Evolutionary conservation across 2,329 filamentous ascomycete species (phyloP).

Genomic region (Ascochyta viciae-villosae): DNA sequence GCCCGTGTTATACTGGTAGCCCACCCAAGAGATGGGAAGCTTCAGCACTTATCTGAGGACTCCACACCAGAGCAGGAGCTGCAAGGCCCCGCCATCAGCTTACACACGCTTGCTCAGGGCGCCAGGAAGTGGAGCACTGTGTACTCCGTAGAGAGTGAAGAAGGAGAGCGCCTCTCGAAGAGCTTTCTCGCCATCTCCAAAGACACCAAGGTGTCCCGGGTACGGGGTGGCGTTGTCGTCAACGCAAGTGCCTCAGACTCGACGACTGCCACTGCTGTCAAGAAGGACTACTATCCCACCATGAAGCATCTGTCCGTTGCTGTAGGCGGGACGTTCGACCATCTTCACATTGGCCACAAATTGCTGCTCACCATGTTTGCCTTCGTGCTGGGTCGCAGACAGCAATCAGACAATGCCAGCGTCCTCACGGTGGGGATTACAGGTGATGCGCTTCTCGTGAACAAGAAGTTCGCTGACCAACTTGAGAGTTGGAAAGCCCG

Average conservation of each 20-base stretch:
- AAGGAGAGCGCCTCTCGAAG: slow-evolving; percentile 65
- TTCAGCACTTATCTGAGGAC: slow-evolving; percentile 28
- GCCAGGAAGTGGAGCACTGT: slow-evolving; percentile 68
- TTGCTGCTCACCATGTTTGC: slow-evolving; percentile 89
- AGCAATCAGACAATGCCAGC: slow-evolving; percentile 45
- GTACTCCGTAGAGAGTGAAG: slow-evolving; percentile 71
- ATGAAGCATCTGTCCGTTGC: slow-evolving; percentile 69
- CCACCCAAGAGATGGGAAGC: slow-evolving; percentile 53
- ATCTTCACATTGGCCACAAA: slow-evolving; percentile 94
- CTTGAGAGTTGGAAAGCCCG: slow-evolving; percentile 82
- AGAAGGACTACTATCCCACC: slow-evolving; percentile 5
- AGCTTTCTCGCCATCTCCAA: slow-evolving; percentile 50
- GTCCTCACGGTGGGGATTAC: slow-evolving; percentile 85
- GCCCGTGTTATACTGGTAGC: slow-evolving; percentile 76
- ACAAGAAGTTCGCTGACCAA: slow-evolving; percentile 85
- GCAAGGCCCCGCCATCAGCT: slow-evolving; percentile 59
- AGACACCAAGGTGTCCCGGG: slow-evolving; percentile 39
- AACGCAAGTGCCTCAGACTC: neutral
- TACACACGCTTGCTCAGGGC: slow-evolving; percentile 56
- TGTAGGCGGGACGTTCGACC: slow-evolving; percentile 94
- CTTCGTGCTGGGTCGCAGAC: slow-evolving; percentile 65
- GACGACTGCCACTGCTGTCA: slow-evolving; percentile 20
- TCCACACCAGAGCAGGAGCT: slow-evolving; percentile 39
- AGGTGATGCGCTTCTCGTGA: slow-evolving; percentile 81
- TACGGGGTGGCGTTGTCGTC: slow-evolving; percentile 46